phyloP scores from a whole-genome alignment of 1,139 yeast genomes.

The Hyphopichia burtonii region DNA sequence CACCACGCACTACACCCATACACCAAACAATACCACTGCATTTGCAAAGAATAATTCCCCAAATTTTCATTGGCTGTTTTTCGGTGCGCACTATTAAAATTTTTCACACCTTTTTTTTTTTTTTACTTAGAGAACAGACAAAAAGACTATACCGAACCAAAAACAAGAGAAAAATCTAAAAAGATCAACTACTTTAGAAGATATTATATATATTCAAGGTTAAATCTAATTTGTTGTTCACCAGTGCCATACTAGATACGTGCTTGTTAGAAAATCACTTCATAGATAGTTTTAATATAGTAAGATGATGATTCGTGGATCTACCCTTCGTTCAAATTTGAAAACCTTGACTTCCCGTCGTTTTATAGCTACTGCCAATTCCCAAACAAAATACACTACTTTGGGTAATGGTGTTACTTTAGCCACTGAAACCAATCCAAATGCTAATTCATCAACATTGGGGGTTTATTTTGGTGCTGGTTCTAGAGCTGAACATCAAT shows the following conservation, averaged over 20 bases:
- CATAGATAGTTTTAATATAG: too few species aligned
- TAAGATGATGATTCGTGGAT: conserved; percentile 33
- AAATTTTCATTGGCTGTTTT: conserved; percentile 1
- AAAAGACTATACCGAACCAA: background rate
- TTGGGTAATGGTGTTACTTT: conserved; percentile 71
- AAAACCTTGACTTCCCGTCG: conserved; percentile 47
- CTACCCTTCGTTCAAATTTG: conserved; percentile 31
- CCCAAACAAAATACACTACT: conserved; percentile 66
- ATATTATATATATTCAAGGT: background rate
- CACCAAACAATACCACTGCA: background rate
- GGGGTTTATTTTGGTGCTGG: conserved; percentile 77
- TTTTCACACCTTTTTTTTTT: background rate
- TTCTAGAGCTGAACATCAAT: conserved; percentile 73
- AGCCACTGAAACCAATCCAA: conserved; percentile 63
- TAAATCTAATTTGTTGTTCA: too few species aligned
- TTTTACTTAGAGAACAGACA: background rate
- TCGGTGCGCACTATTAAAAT: background rate
- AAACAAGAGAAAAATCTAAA: background rate
- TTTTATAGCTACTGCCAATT: conserved; percentile 56
- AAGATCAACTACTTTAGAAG: background rate
- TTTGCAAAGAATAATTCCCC: conserved; percentile 1
- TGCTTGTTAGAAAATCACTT: too few species aligned
- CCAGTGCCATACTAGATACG: too few species aligned
- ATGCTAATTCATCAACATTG: conserved; percentile 56
- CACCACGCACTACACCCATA: background rate